Conservation (phyloP, 108 stramenopile species). For the Nannochloropsis salina region DNA sequence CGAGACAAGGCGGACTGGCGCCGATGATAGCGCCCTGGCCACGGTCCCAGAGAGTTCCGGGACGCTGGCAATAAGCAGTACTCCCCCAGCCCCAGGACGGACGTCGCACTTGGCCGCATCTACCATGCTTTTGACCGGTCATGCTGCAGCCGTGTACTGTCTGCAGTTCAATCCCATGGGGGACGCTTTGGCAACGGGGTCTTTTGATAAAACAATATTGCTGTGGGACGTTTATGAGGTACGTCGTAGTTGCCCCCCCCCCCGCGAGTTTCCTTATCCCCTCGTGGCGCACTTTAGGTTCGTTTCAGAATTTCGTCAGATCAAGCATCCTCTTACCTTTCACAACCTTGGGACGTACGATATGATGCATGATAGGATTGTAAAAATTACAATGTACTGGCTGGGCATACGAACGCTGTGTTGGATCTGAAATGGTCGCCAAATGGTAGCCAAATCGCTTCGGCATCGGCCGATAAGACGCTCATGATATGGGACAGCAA, state of each 20-base stretch:
- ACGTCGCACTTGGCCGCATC: slow-evolving; percentile 64
- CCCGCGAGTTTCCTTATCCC: neutral
- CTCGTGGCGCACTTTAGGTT: too few species aligned
- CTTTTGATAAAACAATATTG: slow-evolving; percentile 66
- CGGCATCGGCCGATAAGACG: slow-evolving; percentile 72
- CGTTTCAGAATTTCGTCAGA: too few species aligned
- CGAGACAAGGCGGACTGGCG: neutral
- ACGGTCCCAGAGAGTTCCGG: neutral
- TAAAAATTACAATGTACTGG: slow-evolving; percentile 68
- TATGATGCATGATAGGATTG: slow-evolving; percentile 32
- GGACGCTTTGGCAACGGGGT: slow-evolving; percentile 61
- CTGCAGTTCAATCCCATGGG: slow-evolving; percentile 67
- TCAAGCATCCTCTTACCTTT: neutral
- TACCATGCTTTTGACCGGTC: slow-evolving; percentile 74
- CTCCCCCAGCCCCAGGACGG: slow-evolving; percentile 37
- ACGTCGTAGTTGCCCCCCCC: neutral
- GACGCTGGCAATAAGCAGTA: neutral
- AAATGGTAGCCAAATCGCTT: slow-evolving; percentile 58
- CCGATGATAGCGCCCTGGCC: neutral
- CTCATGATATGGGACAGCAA: slow-evolving; percentile 64
- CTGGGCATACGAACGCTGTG: slow-evolving; percentile 80
- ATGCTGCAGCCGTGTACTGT: slow-evolving; percentile 74
- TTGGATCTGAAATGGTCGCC: slow-evolving; percentile 65
- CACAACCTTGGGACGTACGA: neutral
- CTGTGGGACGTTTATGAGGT: slow-evolving; percentile 67